phyloP scores from a whole-genome alignment of 2,329 filamentous ascomycete genomes.

The Colletotrichum sp. region DNA sequence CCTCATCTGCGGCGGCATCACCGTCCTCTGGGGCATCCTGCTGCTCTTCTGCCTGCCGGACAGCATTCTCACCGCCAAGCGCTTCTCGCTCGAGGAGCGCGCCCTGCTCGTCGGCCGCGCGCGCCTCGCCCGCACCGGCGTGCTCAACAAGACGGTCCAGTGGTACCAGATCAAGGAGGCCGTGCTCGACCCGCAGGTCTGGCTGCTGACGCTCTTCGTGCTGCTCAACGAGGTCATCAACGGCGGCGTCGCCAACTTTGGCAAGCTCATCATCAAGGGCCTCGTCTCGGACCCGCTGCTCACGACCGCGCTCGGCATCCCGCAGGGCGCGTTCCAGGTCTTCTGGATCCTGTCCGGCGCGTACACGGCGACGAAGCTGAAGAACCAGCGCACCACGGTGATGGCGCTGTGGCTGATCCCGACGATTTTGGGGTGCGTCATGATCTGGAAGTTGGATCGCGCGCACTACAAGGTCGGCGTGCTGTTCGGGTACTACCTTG shows the following conservation, averaged over 20 bases:
- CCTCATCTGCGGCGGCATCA: conserved; percentile 62
- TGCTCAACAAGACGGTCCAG: conserved; percentile 53
- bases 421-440: conserved; percentile 50
- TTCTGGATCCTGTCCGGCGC: conserved; percentile 58
- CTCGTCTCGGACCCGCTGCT: conserved; percentile 34
- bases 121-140: conserved; percentile 51
- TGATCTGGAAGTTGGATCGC: conserved; percentile 55
- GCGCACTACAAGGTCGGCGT: conserved; percentile 47
- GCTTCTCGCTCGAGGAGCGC: conserved; percentile 62
- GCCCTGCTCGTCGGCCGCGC: conserved; percentile 58
- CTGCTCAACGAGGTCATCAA: conserved; percentile 47
- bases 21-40: conserved; percentile 58
- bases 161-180: conserved; percentile 53
- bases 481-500: conserved; percentile 57
- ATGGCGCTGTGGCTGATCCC: conserved; percentile 58
- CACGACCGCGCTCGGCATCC: conserved; percentile 59
- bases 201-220: conserved; percentile 60
- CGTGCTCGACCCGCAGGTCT: conserved; percentile 59
- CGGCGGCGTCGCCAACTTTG: conserved; percentile 47
- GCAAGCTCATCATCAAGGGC: conserved; percentile 33
- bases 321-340: conserved; percentile 57
- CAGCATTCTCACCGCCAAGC: conserved; percentile 64
- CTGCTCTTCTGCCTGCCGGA: conserved; percentile 66
- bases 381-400: conserved; percentile 53
- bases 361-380: conserved; percentile 54